phyloP scores from a whole-genome alignment of 2,329 filamentous ascomycete genomes.

The Colletotrichum endophyticum region DNA sequence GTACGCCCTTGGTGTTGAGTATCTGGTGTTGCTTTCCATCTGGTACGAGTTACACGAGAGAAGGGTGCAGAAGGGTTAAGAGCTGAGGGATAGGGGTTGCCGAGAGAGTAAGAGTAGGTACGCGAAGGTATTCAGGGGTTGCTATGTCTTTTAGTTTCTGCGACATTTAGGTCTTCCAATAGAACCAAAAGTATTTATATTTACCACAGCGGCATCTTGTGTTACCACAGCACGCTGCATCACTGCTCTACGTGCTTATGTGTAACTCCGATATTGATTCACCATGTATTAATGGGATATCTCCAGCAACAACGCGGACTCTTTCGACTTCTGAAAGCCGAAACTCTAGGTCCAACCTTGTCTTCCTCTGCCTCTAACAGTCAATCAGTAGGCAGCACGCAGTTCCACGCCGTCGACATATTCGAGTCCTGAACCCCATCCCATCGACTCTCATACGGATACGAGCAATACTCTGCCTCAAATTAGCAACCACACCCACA shows the following conservation, averaged over 20 bases:
- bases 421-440: background rate
- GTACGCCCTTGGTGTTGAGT: background rate
- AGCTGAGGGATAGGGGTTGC: background rate
- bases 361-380: background rate
- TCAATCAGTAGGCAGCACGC: background rate
- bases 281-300: background rate
- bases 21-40: background rate
- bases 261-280: background rate
- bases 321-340: no score
- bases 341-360: fast-evolving
- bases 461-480: background rate
- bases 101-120: background rate
- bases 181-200: background rate
- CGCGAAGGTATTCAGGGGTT: background rate
- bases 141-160: background rate
- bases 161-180: background rate
- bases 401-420: background rate
- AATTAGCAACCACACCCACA: background rate
- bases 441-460: background rate
- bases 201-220: background rate
- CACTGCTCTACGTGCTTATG: background rate
- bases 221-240: background rate
- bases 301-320: background rate
- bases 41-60: background rate
- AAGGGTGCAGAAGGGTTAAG: background rate